These are phyloP conservation scores for Phytophthora foliorum DNA, from an alignment of 352 stramenopile genomes.

Conservation along the genomic window DNA sequence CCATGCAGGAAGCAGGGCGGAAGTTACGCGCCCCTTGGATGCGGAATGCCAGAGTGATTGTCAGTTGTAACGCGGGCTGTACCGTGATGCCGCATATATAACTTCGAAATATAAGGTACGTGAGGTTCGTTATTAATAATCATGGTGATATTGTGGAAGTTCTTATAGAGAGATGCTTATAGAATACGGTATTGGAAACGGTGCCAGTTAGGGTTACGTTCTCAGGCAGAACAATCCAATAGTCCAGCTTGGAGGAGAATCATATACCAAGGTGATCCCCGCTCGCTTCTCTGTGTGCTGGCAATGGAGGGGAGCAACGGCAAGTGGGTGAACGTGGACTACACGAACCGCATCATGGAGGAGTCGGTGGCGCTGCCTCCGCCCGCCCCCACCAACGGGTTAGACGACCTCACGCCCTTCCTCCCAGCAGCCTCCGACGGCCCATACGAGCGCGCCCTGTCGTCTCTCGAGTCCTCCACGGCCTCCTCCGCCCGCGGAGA, in stretches of 20 bases:
- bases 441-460: slow-evolving; percentile 5
- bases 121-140: no score
- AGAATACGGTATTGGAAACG: not conserved
- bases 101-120: not conserved
- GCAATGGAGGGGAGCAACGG: slow-evolving; percentile 70
- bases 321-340: slow-evolving; percentile 92
- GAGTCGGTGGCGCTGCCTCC: slow-evolving; percentile 44
- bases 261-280: no score
- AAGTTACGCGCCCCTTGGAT: slow-evolving; percentile 22
- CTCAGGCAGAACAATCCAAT: slow-evolving; percentile 28
- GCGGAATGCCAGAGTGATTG: not conserved
- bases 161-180: not conserved
- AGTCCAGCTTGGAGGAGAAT: no score
- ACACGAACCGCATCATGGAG: slow-evolving; percentile 73
- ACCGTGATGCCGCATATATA: no score
- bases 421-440: slow-evolving; percentile 16
- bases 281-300: no score
- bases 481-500: slow-evolving; percentile 10
- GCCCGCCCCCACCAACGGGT: not conserved
- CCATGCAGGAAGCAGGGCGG: slow-evolving; percentile 15
- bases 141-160: no score
- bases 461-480: slow-evolving; percentile 11
- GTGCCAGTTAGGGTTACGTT: slow-evolving; percentile 15
- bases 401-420: slow-evolving; percentile 26
- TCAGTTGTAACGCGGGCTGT: slow-evolving; percentile 11